Evolutionary conservation across 2,329 filamentous ascomycete species (phyloP), one percentile per base, ranked within the genome.

Genomic region (Alternaria tenuissima): DNA sequence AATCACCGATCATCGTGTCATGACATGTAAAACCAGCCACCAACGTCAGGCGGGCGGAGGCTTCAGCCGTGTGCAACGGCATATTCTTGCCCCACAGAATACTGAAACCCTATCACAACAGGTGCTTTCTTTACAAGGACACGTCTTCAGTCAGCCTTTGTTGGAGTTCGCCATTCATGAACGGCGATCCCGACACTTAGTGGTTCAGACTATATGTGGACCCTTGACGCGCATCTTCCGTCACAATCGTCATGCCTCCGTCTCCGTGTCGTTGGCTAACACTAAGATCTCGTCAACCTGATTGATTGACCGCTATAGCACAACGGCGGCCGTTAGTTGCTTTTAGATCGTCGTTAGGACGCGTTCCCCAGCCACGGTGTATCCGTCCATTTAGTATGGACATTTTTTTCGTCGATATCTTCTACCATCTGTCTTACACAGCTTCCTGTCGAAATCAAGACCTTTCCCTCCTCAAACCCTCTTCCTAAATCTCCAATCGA

Each of bases 201-300:
- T 52, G 46, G 57, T 55, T 34, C 39, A 18, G 18, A 47, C 32
- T 57, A 57, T 36, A 22, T 32, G 38, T 47, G 52, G 46, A 56
- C 52, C 53, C 53, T 43, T 56, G 22, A 43, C 44, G 38, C 46
- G 44, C 57, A 59, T 41, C 42, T 55, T 53, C 30, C 57, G 38
- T 59, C 57, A 56, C 38, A 56, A 16, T 56, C 54, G 54, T 47
- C 47, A 59, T 59, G 43, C n/a, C 22, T 12, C 55, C 47, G 11
- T 28, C 18, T 32, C 44, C 9, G 7, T 34, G 36, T 38, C 24
- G 36, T 26, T 49, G 24, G 28, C 36, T 36, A 26, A n/a, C 22
- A 44, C 55, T 34, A 36, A 43, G 20, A 12, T 6, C 30, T 36
- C 26, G n/a, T 32, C 39, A 46, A 28, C 8, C 22, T 20, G 22